Conservation (phyloP, 2,329 filamentous ascomycete genomes). For the Exophiala calicioides region DNA sequence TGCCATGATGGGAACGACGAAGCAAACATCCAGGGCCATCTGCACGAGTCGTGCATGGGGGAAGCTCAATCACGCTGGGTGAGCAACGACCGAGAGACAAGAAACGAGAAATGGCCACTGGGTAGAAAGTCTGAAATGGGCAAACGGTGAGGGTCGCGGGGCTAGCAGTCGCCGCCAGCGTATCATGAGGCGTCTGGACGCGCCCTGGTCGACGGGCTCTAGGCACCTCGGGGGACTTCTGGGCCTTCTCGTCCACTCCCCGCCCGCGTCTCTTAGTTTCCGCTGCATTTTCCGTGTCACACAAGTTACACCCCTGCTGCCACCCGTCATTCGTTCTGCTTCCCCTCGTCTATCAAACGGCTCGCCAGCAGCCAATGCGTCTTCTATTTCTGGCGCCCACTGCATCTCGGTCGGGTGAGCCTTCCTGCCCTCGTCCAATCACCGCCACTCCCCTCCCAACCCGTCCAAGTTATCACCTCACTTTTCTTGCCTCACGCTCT, state of each 20-base stretch:
- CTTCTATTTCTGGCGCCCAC: conserved; percentile 22
- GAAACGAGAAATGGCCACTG: too few relatives aligned
- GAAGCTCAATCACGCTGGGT: not conserved
- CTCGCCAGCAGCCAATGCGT: conserved; percentile 1
- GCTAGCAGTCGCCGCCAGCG: too few relatives aligned
- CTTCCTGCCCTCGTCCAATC: conserved; percentile 9
- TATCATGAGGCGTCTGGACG: not conserved
- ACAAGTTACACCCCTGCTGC: conserved; percentile 18
- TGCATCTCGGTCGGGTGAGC: conserved; percentile 1
- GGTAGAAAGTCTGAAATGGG: too few relatives aligned
- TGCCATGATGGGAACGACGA: not conserved
- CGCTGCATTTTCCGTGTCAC: conserved; percentile 11
- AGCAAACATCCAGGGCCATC: too few relatives aligned
- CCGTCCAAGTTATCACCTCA: conserved; percentile 19
- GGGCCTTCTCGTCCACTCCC: not conserved
- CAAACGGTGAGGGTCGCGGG: too few relatives aligned
- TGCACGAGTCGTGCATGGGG: too few relatives aligned
- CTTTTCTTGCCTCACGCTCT: conserved; percentile 5
- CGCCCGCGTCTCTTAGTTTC: conserved; percentile 12
- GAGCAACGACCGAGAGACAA: not conserved
- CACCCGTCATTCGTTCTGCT: conserved; percentile 15
- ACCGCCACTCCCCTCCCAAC: conserved; percentile 5
- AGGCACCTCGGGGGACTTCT: conserved; percentile 3
- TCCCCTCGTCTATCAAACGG: too few relatives aligned
- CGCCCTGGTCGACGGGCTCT: not conserved